Base-by-base conservation (phyloP, 495 filamentous ascomycete species). In the Tuber borchii region DNA sequence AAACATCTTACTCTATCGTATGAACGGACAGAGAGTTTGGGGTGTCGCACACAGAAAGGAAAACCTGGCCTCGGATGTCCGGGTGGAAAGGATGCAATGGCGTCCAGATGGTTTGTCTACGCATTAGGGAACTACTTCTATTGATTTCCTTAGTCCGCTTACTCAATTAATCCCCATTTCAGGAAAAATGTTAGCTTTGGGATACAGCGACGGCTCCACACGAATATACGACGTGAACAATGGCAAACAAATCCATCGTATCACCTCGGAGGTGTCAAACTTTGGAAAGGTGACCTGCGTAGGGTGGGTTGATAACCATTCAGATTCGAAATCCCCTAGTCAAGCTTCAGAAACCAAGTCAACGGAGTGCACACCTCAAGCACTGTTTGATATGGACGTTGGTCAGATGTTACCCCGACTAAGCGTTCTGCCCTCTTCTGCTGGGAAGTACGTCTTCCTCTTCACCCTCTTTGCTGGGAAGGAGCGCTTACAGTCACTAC, bases 21-120 rank as follows among this genome's bases (percentile, higher is more conserved):
- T 92, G 74, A 92, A 90, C 79, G 91, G 90, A 0, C 91, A 93
- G 82, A 84, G 86, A 44, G 90, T 91, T 6, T 90, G 92, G 81
- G 88, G 88, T 5, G 74, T 86, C 48, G 81, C 83, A 12, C 79
- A 83, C 43, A 78, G 80, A 69, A 81, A 74, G 40, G 80, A 81
- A 37, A 81, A 76, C n/a, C 45, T 72, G 56, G 81, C 81, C 22
- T n/a, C 22, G n/a, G 81, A 83, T 69, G 74, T 75, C 20, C 46
- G 68, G 37, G 77, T 83, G 16, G 76, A 83, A 72, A 72, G 45
- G 70, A 37, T 83, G n/a, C 76, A 74, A 74, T 83, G 82, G 82
- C 82, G 81, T 43, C 82, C 82, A 19, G 81, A 83, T 69, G 82
- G 82, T 83, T 76, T 19, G 76, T 71, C 14, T 16, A 40, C 37